Percentiles rank a stretch among this genome's conserved stretches.
Evolutionary conservation across 176 grass and related monocot genomes (phyloP).

Genomic region (Ananas comosus): DNA sequence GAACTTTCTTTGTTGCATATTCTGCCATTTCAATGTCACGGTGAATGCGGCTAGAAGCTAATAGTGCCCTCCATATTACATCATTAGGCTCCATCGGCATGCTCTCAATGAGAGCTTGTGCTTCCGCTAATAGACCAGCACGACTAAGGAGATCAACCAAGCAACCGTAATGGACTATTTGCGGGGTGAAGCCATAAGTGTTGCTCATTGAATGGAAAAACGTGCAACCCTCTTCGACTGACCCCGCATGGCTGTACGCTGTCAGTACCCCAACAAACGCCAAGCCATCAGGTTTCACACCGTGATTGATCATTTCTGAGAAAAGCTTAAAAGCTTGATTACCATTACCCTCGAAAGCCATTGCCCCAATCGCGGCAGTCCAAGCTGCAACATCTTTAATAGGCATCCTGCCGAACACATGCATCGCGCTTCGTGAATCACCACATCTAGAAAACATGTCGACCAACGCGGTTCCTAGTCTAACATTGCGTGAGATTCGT

Average conservation of each 20-base stretch:
- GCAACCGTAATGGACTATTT: slow-evolving; percentile 11
- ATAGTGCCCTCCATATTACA: slow-evolving; percentile 15
- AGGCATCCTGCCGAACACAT: slow-evolving; percentile 7
- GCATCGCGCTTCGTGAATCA: slow-evolving; percentile 4
- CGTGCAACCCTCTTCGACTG: background rate
- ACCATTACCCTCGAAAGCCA: slow-evolving; percentile 11
- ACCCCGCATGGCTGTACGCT: slow-evolving; percentile 2
- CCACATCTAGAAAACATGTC: slow-evolving; percentile 18
- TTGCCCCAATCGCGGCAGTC: slow-evolving; percentile 10
- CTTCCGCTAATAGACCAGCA: slow-evolving; percentile 11
- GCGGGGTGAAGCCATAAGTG: background rate
- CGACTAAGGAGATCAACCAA: slow-evolving; percentile 20
- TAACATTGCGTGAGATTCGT: slow-evolving; percentile 3
- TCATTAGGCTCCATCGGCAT: slow-evolving; percentile 13
- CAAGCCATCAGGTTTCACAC: slow-evolving; percentile 8
- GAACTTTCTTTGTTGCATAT: slow-evolving; percentile 4
- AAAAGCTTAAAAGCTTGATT: background rate
- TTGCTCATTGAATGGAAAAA: slow-evolving; percentile 11
- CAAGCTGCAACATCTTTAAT: slow-evolving; percentile 12
- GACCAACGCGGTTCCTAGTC: slow-evolving; percentile 3
- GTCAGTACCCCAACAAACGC: slow-evolving; percentile 5
- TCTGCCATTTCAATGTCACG: slow-evolving; percentile 6
- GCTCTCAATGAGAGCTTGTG: slow-evolving; percentile 7
- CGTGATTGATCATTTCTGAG: slow-evolving; percentile 3
- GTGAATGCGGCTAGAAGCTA: slow-evolving; percentile 6